Percentiles rank a stretch among this genome's conserved stretches.
These are phyloP conservation scores for Neonectria magnoliae DNA, from an alignment of 2,329 filamentous ascomycete genomes.

Conservation along the genomic window DNA sequence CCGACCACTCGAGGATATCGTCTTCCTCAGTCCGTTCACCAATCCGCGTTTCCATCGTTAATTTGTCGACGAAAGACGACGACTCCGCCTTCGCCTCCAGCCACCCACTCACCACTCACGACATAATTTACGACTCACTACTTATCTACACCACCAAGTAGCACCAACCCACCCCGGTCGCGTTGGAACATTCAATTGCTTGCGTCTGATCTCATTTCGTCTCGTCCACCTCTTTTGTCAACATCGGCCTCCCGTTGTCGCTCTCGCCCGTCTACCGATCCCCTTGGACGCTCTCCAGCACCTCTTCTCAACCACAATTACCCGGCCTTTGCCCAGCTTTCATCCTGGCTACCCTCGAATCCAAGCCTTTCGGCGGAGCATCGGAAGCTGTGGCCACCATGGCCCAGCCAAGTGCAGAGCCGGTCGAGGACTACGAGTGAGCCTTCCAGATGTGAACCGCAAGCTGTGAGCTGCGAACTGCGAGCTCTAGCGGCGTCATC, in stretches of 20 bases:
- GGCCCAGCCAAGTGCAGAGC: conserved; percentile 74
- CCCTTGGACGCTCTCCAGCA: conserved; percentile 21
- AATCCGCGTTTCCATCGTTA: background rate
- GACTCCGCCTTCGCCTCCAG: background rate
- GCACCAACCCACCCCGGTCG: conserved; percentile 19
- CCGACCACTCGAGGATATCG: background rate
- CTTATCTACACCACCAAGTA: background rate
- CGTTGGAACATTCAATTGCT: conserved; percentile 32
- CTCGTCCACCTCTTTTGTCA: conserved; percentile 25
- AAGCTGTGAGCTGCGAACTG: background rate
- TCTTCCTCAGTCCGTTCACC: background rate
- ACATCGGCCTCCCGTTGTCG: conserved; percentile 25
- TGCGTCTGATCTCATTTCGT: conserved; percentile 31
- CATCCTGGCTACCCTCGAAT: conserved; percentile 72
- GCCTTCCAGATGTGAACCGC: conserved; percentile 35
- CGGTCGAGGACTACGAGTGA: conserved; percentile 74
- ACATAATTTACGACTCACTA: background rate
- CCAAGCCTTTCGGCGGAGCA: conserved; percentile 69
- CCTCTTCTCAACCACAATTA: conserved; percentile 30
- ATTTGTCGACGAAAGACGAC: background rate
- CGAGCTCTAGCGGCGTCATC: background rate
- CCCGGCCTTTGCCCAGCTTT: conserved; percentile 46
- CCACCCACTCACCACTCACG: background rate
- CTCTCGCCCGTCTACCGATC: background rate
- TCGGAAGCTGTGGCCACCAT: conserved; percentile 74